Conservation (phyloP, 805 yeast species). For the Sporopachydermia lactativora region DNA sequence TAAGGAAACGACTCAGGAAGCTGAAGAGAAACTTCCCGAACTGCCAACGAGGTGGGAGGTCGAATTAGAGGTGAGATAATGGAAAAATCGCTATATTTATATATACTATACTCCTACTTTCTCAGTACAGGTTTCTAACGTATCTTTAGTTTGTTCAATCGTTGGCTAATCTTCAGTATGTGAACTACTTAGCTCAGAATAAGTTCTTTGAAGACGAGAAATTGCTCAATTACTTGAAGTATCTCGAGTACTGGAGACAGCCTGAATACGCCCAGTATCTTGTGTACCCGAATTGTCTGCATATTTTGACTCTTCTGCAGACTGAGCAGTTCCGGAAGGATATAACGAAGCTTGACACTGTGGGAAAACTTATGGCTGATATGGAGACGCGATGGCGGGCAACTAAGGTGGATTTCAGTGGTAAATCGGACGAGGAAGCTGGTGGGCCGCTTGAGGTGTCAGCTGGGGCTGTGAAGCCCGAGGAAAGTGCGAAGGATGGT, state of each 20-base stretch:
- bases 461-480: too few species aligned
- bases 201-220: slow-evolving; percentile 56
- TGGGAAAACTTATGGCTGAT: slow-evolving; percentile 27
- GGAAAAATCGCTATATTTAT: background rate
- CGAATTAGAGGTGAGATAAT: slow-evolving; percentile 53
- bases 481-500: too few species aligned
- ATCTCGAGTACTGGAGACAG: slow-evolving; percentile 74
- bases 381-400: slow-evolving; percentile 24
- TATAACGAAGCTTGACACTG: slow-evolving; percentile 25
- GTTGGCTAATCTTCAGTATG: slow-evolving; percentile 76
- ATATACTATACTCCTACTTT: slow-evolving; percentile 3
- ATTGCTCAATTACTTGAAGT: slow-evolving; percentile 63
- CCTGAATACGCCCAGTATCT: slow-evolving; percentile 57
- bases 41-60: slow-evolving; percentile 81
- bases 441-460: too few species aligned
- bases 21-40: too few species aligned
- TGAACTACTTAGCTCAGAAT: slow-evolving; percentile 77
- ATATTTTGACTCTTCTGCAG: slow-evolving; percentile 48
- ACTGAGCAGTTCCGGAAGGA: slow-evolving; percentile 25
- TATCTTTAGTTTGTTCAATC: slow-evolving; percentile 69
- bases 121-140: slow-evolving; percentile 1
- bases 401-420: background rate
- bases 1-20: too few species aligned
- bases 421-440: background rate
- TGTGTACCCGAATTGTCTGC: slow-evolving; percentile 83